Conservation (phyloP, 768 basidiomycete species). For the Tubosaeta sp. region DNA sequence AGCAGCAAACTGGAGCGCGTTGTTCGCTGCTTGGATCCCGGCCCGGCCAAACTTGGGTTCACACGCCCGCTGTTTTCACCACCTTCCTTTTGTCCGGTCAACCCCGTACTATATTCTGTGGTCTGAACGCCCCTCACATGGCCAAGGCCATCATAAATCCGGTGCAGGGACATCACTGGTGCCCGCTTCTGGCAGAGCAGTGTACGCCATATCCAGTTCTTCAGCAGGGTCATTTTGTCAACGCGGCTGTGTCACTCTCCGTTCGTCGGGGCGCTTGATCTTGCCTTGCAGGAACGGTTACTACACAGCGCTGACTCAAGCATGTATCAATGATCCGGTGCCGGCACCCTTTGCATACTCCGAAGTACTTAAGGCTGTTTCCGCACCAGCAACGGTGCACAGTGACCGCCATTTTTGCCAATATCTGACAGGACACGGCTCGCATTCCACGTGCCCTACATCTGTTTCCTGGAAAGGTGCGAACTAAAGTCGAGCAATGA, state of each 20-base stretch:
- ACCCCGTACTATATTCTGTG: neutral
- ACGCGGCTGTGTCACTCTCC: neutral
- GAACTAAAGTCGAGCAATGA: neutral
- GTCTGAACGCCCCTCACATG: neutral
- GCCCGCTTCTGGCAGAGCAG: neutral
- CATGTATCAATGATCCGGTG: neutral
- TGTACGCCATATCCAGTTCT: neutral
- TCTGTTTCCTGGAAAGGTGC: neutral
- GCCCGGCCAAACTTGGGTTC: neutral
- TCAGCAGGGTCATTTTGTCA: neutral
- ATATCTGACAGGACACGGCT: neutral
- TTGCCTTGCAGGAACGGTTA: neutral
- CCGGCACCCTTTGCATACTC: neutral
- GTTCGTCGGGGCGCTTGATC: neutral
- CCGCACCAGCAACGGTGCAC: neutral
- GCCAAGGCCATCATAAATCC: neutral
- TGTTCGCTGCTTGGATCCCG: neutral
- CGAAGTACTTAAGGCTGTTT: neutral
- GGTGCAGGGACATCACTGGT: neutral
- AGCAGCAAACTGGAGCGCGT: neutral
- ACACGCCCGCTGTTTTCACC: neutral
- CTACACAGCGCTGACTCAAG: slow-evolving; percentile 1
- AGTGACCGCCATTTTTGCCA: neutral
- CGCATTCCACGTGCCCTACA: neutral
- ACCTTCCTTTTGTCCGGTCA: neutral